phyloP scores from a whole-genome alignment of 768 basidiomycete species.

The Boletus eberwhitei region DNA sequence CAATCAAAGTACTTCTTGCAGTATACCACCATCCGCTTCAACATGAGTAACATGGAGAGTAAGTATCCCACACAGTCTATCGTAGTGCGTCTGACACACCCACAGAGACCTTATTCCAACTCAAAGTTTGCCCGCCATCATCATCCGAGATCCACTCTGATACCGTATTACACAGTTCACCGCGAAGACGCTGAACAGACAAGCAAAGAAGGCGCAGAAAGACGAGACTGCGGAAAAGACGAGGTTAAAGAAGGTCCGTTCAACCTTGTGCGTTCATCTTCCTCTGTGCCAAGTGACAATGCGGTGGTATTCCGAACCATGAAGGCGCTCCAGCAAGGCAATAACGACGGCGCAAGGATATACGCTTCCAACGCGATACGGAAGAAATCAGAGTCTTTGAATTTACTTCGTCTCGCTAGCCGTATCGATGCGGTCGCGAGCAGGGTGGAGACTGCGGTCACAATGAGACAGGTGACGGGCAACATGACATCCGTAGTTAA shows the following conservation, averaged over 20 bases:
- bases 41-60: conserved; percentile 90
- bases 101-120: conserved; percentile 95
- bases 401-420: conserved; percentile 84
- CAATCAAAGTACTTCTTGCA: background rate
- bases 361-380: conserved; percentile 98
- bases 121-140: conserved; percentile 63
- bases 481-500: conserved; percentile 95
- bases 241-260: conserved; percentile 84
- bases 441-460: conserved; percentile 96
- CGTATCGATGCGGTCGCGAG: conserved; percentile 96
- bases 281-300: background rate
- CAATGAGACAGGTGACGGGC: conserved; percentile 94
- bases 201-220: conserved; percentile 97
- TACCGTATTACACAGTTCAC: conserved; percentile 68
- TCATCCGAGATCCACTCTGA: conserved; percentile 12
- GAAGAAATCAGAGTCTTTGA: conserved; percentile 94
- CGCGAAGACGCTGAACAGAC: conserved; percentile 89
- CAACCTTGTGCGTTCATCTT: background rate
- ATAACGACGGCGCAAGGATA: conserved; percentile 95
- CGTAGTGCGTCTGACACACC: conserved; percentile 1
- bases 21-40: conserved; percentile 1
- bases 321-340: conserved; percentile 94
- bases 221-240: conserved; percentile 88
- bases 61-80: conserved; percentile 32
- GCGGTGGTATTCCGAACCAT: background rate